Conservation (phyloP, 495 filamentous ascomycete species). For the Annulohypoxylon stygium region DNA sequence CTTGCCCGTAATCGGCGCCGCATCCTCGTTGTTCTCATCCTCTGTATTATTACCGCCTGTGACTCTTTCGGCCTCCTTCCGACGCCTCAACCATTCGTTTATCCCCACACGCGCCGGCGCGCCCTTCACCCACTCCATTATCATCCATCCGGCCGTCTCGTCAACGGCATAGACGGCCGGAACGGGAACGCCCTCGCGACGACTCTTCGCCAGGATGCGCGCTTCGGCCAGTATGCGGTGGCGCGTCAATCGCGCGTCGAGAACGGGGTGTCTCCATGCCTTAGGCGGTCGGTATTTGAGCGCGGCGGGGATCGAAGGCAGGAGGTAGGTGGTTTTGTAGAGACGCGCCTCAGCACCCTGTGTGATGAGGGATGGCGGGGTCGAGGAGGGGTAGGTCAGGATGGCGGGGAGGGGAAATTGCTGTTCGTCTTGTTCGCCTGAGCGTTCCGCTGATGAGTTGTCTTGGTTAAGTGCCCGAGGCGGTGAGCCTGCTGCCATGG, state of each 20-base stretch:
- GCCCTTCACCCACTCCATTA: constrained; percentile 93
- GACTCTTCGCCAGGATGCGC: constrained; percentile 79
- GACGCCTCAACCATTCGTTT: constrained; percentile 68
- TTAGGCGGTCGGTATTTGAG: constrained; percentile 96
- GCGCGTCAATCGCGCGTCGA: constrained; percentile 88
- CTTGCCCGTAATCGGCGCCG: constrained; percentile 56
- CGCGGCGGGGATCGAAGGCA: constrained; percentile 74
- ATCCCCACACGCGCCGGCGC: constrained; percentile 74
- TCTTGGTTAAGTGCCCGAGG: constrained; percentile 15
- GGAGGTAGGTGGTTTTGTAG: constrained; percentile 86
- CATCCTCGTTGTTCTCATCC: constrained; percentile 51
- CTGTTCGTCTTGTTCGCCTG: constrained; percentile 19
- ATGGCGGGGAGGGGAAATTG: constrained; percentile 70
- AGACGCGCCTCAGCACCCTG: constrained; percentile 97
- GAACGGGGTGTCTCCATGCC: constrained; percentile 89
- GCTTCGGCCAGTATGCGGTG: constrained; percentile 90
- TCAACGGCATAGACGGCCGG: constrained; percentile 83
- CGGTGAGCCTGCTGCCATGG: constrained; percentile 40
- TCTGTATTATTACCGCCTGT: constrained; percentile 32
- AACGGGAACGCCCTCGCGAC: constrained; percentile 80
- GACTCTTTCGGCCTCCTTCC: constrained; percentile 46
- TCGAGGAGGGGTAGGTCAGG: constrained; percentile 71
- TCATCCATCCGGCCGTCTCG: constrained; percentile 81
- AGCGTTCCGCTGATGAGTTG: background rate
- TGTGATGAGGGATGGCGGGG: constrained; percentile 73